phyloP scores from a whole-genome alignment of 1,284 basidiomycete species.

The Hemileia vastatrix region DNA sequence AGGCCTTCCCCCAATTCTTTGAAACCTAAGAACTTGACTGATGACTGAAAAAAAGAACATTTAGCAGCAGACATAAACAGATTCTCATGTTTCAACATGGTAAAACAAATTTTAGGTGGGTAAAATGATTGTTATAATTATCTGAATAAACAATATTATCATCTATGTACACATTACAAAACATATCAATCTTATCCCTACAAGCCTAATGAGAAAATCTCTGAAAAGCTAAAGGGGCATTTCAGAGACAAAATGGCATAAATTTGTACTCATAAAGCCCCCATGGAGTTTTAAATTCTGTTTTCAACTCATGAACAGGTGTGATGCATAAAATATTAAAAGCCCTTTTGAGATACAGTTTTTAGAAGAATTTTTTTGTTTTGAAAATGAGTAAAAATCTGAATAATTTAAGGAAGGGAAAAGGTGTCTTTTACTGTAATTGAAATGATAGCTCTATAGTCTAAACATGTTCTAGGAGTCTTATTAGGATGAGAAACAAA shows the following conservation, averaged over 20 bases:
- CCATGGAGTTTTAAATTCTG: background rate
- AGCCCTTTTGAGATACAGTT: background rate
- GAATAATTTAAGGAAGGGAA: conserved; percentile 2
- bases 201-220: background rate
- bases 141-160: background rate
- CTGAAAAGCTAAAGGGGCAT: too few relatives aligned
- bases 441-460: conserved; percentile 23
- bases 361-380: background rate
- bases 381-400: background rate
- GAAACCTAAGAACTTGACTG: conserved; percentile 3
- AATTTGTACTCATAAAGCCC: background rate
- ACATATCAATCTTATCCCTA: background rate
- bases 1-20: background rate
- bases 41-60: background rate
- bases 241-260: too few relatives aligned
- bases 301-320: background rate
- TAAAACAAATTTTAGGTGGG: background rate
- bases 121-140: background rate
- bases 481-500: conserved; percentile 25
- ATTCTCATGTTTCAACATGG: background rate
- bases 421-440: conserved; percentile 25
- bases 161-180: background rate
- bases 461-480: conserved; percentile 18
- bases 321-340: background rate
- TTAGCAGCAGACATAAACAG: background rate